A percentile compares a stretch with the other conserved stretches of the same genome.
Evolutionary conservation across 106 monocot species (phyloP).

Genomic region (Dendrobium officinale): DNA sequence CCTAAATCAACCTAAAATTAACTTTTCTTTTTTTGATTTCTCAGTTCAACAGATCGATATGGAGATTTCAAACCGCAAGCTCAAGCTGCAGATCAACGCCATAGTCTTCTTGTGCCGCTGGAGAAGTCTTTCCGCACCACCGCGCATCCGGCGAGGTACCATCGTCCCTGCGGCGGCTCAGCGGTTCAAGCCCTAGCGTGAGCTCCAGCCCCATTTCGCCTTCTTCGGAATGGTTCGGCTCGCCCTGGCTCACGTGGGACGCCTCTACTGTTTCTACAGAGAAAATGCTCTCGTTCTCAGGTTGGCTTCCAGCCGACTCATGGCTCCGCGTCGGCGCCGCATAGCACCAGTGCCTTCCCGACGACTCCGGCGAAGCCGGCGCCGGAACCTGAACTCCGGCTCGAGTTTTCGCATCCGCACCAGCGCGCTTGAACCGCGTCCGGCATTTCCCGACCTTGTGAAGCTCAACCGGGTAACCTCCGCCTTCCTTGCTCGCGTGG

Average conservation of each 20-base stretch:
- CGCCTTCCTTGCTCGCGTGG: slow-evolving; percentile 32
- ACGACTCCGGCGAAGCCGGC: neutral
- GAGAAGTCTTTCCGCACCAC: neutral
- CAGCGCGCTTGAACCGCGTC: slow-evolving; percentile 40
- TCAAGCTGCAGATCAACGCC: neutral
- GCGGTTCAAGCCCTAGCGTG: slow-evolving; percentile 34
- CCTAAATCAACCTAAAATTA: neutral
- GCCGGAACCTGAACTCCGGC: neutral
- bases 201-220: slow-evolving; percentile 42
- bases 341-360: neutral
- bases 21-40: no score
- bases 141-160: neutral
- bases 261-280: slow-evolving; percentile 30
- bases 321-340: slow-evolving; percentile 13
- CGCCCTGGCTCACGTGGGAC: slow-evolving; percentile 43
- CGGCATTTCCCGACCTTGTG: slow-evolving; percentile 32
- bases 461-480: slow-evolving; percentile 5
- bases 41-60: neutral
- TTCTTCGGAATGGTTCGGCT: slow-evolving; percentile 8
- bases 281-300: slow-evolving; percentile 16
- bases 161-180: neutral
- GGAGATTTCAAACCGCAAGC: neutral
- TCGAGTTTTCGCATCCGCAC: neutral
- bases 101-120: neutral
- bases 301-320: slow-evolving; percentile 19